Evolutionary conservation across 108 stramenopile genomes (phyloP), one percentile per base, ranked within the genome.

Genomic region (Pseudonitzschia pungens): DNA sequence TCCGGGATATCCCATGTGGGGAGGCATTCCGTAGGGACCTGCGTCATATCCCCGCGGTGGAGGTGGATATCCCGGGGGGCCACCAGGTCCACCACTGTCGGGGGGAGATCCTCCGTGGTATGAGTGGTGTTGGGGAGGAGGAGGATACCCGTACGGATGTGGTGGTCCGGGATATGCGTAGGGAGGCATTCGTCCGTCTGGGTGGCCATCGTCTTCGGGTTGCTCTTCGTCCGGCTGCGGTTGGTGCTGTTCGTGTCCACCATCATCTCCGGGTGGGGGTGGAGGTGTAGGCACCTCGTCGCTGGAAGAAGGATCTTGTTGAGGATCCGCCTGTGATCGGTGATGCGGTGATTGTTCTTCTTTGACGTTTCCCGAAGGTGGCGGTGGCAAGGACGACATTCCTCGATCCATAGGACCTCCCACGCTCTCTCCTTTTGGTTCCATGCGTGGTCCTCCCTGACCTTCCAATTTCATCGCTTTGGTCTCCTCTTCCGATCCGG

Each of bases 1-100:
- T 10, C 71, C 70, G n/a, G 54, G 48, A 11, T 43, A 53, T 9
- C 14, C 52, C 75, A 69, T 73, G n/a, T 65, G 77, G 3, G 77
- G 77, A 24, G 63, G 77, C 60, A 76, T 69, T 26, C 66, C 71
- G 45, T 80, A 75, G 27, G 70, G 75, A 14, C 44, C 68, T 43
- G 72, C 72, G 22, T 69, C 69, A 31, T 77, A 76, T 22, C 72
- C 76, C n/a, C 71, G 59, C 32, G 81, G 84, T 21, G 81, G 84
- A 8, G 75, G 75, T 18, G 67, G 68, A 31, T 76, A 76, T 22
- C 63, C 65, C 9, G 67, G 66, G 2, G 72, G 65, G 4, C 50
- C 24, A 27, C 40, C 11, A 4, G 31, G 66, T 14, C 51, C 74
- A 21, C 60, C 57, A 27, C 59, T 28, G 14, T 60, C 59, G 14